A percentile compares a stretch with the other conserved stretches of the same genome.
Conservation (phyloP, 2,329 filamentous ascomycete genomes). For the Beauveria bassiana region DNA sequence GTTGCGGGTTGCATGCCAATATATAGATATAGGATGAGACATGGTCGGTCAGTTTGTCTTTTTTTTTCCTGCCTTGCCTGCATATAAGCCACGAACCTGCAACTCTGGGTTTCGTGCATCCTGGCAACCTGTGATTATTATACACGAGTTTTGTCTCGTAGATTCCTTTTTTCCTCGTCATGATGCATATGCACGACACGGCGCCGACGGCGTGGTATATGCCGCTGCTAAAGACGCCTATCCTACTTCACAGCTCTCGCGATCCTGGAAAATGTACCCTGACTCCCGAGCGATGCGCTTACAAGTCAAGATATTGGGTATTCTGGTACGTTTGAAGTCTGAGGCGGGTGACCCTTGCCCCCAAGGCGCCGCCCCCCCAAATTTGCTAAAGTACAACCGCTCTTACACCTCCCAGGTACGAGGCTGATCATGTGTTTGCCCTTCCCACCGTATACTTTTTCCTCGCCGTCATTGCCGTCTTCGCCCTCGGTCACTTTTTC, state of each 20-base stretch:
- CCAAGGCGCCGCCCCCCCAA: too few species aligned
- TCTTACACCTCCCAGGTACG: conserved; percentile 14
- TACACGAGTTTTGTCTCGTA: not conserved
- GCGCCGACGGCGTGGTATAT: conserved; percentile 9
- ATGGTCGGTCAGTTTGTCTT: not conserved
- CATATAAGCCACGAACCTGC: too few species aligned
- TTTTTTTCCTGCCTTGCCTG: not conserved
- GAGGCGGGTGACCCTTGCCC: not conserved
- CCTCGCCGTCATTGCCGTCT: conserved; percentile 39
- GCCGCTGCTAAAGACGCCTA: conserved; percentile 11
- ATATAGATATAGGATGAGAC: conserved; percentile 1
- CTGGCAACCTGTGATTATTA: not conserved
- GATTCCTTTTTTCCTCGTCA: not conserved
- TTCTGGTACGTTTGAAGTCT: conserved; percentile 30
- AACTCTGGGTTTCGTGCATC: too few species aligned
- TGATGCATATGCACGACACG: conserved; percentile 8
- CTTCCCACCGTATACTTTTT: conserved; percentile 46
- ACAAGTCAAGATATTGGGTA: conserved; percentile 37
- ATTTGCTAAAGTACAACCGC: too few species aligned
- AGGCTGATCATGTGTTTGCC: conserved; percentile 46
- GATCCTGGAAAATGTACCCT: conserved; percentile 21
- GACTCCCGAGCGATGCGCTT: conserved; percentile 37
- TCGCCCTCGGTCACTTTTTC: conserved; percentile 31
- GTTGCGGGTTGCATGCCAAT: not conserved
- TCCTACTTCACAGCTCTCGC: conserved; percentile 14